phyloP scores from a whole-genome alignment of 768 basidiomycete genomes.

The Holtermannia corniformis region DNA sequence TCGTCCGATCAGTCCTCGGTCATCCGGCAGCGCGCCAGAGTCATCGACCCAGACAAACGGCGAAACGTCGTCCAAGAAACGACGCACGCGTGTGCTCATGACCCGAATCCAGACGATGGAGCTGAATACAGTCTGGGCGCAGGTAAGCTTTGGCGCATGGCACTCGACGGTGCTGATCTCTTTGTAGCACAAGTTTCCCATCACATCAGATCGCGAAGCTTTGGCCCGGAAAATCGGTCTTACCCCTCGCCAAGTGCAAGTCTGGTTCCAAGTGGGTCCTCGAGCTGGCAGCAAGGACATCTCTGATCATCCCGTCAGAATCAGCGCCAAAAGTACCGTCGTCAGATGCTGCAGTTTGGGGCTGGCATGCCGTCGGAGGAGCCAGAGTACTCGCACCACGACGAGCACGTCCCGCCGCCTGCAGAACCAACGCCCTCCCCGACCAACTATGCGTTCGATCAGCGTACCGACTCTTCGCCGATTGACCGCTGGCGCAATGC shows the following conservation, averaged over 20 bases:
- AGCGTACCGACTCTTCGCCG: too few relatives aligned
- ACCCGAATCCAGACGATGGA: neutral
- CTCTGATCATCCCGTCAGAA: neutral
- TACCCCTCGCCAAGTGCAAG: slow-evolving; percentile 31
- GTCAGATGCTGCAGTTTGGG: neutral
- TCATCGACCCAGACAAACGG: neutral
- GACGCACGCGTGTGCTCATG: neutral
- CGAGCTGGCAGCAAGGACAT: neutral
- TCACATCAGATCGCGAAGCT: slow-evolving; percentile 10
- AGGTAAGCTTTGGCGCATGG: neutral
- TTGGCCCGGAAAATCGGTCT: slow-evolving; percentile 16
- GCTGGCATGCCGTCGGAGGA: too few relatives aligned
- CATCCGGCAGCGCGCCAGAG: neutral
- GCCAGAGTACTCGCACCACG: too few relatives aligned
- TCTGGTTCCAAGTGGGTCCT: slow-evolving; percentile 36
- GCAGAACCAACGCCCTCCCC: too few relatives aligned
- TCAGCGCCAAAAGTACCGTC: neutral
- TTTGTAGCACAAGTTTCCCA: slow-evolving; percentile 27
- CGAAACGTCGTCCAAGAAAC: neutral
- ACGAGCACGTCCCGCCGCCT: too few relatives aligned
- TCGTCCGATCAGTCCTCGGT: neutral
- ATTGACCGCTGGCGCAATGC: too few relatives aligned
- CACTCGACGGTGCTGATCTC: neutral
- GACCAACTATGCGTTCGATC: too few relatives aligned
- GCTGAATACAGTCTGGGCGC: neutral